phyloP scores from a whole-genome alignment of 495 filamentous ascomycete species.

The Aspergillus sclerotioniger region DNA sequence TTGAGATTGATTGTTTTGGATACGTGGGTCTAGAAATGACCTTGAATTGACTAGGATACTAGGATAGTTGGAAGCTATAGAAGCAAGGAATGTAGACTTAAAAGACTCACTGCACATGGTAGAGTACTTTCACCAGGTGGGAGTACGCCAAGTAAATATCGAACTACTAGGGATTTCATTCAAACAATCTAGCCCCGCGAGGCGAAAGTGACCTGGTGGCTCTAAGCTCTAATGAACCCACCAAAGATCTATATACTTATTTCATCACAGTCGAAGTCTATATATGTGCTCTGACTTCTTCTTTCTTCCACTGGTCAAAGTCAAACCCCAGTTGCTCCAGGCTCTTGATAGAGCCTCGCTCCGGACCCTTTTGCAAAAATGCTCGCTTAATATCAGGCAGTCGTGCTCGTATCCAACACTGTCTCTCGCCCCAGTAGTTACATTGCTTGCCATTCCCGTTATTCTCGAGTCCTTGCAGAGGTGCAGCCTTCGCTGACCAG shows the following conservation, averaged over 20 bases:
- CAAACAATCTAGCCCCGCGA: too few relatives aligned
- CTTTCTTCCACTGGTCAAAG: conserved; percentile 43
- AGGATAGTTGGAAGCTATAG: too few relatives aligned
- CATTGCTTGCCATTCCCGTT: conserved; percentile 60
- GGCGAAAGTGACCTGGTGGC: too few relatives aligned
- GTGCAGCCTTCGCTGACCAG: conserved; percentile 52
- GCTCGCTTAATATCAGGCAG: conserved; percentile 55
- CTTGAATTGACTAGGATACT: too few relatives aligned
- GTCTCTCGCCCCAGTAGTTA: conserved; percentile 63
- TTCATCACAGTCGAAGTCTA: not conserved
- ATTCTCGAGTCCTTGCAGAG: conserved; percentile 39
- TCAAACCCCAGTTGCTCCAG: conserved; percentile 61
- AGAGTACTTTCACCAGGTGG: too few relatives aligned
- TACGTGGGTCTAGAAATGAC: not conserved
- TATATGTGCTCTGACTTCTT: conserved; percentile 17
- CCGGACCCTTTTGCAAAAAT: conserved; percentile 49
- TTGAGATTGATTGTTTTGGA: not conserved
- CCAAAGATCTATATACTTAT: not conserved
- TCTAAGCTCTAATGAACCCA: too few relatives aligned
- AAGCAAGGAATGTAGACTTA: too few relatives aligned
- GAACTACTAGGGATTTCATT: too few relatives aligned
- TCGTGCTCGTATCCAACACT: conserved; percentile 60
- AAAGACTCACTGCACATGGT: too few relatives aligned
- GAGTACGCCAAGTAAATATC: too few relatives aligned
- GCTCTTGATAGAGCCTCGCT: conserved; percentile 39